These are phyloP conservation scores for Ambrosia trifida DNA, from an alignment of 129 eudicot genomes.

Conservation along the genomic window DNA sequence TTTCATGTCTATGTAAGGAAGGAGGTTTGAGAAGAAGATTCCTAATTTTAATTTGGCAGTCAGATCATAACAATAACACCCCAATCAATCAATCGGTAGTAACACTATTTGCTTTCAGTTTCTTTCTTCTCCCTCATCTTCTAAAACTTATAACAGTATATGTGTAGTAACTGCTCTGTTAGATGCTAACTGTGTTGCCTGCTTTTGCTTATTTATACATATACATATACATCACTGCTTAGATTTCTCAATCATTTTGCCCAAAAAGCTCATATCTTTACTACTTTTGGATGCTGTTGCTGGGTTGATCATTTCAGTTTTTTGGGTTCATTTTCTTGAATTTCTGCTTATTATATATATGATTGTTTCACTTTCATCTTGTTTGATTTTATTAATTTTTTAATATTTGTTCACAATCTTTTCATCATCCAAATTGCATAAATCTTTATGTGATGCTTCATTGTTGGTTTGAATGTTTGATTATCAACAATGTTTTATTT, in stretches of 20 bases:
- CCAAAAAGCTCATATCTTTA: conserved; percentile 18
- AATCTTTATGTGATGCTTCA: not conserved
- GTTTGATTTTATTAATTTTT: not conserved
- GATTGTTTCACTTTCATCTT: not conserved
- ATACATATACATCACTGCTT: no score
- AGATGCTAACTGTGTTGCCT: not conserved
- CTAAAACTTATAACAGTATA: not conserved
- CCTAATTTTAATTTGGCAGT: conserved; percentile 23
- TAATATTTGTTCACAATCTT: not conserved
- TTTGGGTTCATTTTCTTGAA: conserved; percentile 20
- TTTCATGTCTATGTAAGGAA: not conserved
- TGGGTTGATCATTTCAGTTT: conserved; percentile 1
- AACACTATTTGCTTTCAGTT: conserved; percentile 30
- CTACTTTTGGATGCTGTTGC: not conserved
- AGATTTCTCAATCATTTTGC: not conserved
- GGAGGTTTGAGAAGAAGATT: conserved; percentile 6
- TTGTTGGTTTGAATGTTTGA: not conserved
- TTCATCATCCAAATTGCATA: not conserved
- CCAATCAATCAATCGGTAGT: conserved; percentile 24
- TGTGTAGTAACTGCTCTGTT: not conserved
- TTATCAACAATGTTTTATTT: not conserved
- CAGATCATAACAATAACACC: conserved; percentile 10
- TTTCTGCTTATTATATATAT: not conserved
- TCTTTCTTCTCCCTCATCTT: not conserved
- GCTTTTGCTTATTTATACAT: no score